These are phyloP conservation scores for Magnusiomyces paraingens DNA, from an alignment of 1,139 yeast genomes.

Conservation along the genomic window DNA sequence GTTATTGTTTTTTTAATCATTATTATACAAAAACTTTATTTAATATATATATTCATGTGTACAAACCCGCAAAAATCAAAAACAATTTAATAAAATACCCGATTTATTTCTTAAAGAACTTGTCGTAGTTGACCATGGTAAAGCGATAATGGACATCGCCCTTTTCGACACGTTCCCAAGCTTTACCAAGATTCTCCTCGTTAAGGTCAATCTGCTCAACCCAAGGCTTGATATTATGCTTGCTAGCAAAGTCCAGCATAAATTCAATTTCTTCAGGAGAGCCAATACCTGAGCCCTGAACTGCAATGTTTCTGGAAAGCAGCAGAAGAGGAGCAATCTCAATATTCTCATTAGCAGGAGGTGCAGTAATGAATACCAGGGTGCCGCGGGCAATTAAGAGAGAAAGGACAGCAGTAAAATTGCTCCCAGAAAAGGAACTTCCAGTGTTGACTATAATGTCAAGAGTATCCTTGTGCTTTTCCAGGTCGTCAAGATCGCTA, in stretches of 20 bases:
- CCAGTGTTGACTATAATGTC: conserved; percentile 47
- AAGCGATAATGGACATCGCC: conserved; percentile 62
- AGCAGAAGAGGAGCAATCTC: neutral
- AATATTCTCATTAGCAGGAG: neutral
- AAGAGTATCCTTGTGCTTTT: conserved; percentile 35
- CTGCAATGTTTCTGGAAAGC: neutral
- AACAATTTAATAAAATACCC: too few relatives aligned
- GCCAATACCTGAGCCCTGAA: neutral
- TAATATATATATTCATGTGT: too few relatives aligned
- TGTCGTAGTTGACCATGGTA: conserved; percentile 51
- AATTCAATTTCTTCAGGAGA: conserved; percentile 42
- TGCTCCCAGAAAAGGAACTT: neutral
- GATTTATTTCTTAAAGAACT: conserved; percentile 23
- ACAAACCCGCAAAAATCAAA: too few relatives aligned
- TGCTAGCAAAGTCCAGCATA: conserved; percentile 46
- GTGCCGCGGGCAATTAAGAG: neutral
- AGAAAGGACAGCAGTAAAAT: neutral
- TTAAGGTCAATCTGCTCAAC: conserved; percentile 49
- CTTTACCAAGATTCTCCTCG: conserved; percentile 31
- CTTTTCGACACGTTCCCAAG: conserved; percentile 22
- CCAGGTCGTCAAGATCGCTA: conserved; percentile 19
- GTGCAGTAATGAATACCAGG: neutral
- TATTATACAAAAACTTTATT: too few relatives aligned
- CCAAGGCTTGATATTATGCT: conserved; percentile 50
- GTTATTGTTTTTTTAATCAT: too few relatives aligned